phyloP scores from a whole-genome alignment of 495 filamentous ascomycete species.

The Diplogelasinospora grovesii region DNA sequence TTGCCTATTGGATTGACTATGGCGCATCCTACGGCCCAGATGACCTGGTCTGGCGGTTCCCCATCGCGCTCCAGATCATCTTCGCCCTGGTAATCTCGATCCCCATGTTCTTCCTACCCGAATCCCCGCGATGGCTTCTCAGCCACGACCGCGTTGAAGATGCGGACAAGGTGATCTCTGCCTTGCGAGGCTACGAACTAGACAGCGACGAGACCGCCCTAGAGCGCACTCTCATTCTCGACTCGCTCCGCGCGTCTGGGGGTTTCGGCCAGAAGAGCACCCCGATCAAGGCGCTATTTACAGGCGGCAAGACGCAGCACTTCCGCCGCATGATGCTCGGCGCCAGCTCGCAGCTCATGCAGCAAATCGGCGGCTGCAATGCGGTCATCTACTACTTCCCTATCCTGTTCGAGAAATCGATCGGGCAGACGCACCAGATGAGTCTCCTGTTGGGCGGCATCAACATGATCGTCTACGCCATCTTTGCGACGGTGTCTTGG shows the following conservation, averaged over 20 bases:
- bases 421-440: conserved; percentile 51
- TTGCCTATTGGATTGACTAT: conserved; percentile 82
- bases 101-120: conserved; percentile 62
- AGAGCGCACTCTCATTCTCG: conserved; percentile 57
- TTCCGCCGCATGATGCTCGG: conserved; percentile 59
- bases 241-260: conserved; percentile 60
- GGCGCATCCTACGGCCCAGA: conserved; percentile 61
- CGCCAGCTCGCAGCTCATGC: conserved; percentile 62
- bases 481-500: conserved; percentile 73
- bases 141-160: conserved; percentile 61
- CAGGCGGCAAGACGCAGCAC: conserved; percentile 58
- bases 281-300: conserved; percentile 50
- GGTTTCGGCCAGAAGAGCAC: conserved; percentile 47
- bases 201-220: conserved; percentile 47
- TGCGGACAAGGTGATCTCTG: conserved; percentile 61
- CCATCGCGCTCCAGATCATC: conserved; percentile 74
- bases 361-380: conserved; percentile 71
- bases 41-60: conserved; percentile 69
- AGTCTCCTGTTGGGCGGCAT: conserved; percentile 68
- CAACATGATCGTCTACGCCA: conserved; percentile 72
- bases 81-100: conserved; percentile 62
- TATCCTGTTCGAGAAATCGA: conserved; percentile 63
- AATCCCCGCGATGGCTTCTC: conserved; percentile 72
- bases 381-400: conserved; percentile 83
- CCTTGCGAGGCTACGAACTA: conserved; percentile 55